Evolutionary conservation across 495 filamentous ascomycete genomes (phyloP), one percentile per base, ranked within the genome.

Genomic region (Talaromyces trachyspermus): DNA sequence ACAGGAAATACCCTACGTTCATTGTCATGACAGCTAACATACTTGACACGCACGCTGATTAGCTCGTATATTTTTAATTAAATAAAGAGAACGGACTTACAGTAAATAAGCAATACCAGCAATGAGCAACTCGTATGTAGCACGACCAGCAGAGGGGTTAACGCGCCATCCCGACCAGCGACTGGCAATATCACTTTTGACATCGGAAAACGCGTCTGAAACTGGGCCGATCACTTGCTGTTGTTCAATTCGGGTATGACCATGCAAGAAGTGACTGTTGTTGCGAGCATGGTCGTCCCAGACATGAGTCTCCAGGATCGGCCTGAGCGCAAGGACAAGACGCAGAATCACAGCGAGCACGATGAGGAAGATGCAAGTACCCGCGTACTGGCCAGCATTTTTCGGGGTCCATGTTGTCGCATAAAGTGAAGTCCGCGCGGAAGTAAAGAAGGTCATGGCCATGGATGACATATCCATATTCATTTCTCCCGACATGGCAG

Each of bases 161-260:
- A 59, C 51, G 6, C 49, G 51, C 62, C 62, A 65, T 9, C 52
- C 49, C 12, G 54, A 49, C 60, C 56, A 63, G 5, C 58, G 49
- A 8, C 52, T 42, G 24, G 46, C 45, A 7, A 61, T 22, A 17
- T 63, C 62, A 18, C 40, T 48, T 5, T 19, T 46, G 11, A 72
- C 59, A 8, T 62, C 69, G 54, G 73, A 64, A 40, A 90, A 79
- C 0, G 91, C 75, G 9, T 3, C 9, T 19, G 9, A 10, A 15
- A 15, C 35, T 2, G 45, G 9, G 1, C 50, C 51, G 2, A 50
- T 50, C 2, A 51, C 20, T 6, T 29, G 26, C 33, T 56, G 54
- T 4, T 32, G 27, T 9, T 36, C 22, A 9, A 37, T 14, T 2
- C 5, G 26, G 1, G 39, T 44, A 5, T 48, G 37, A 6, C 45